Base-by-base conservation (phyloP, 371 early-diverging fungal genomes). In the Mortierella sp. region DNA sequence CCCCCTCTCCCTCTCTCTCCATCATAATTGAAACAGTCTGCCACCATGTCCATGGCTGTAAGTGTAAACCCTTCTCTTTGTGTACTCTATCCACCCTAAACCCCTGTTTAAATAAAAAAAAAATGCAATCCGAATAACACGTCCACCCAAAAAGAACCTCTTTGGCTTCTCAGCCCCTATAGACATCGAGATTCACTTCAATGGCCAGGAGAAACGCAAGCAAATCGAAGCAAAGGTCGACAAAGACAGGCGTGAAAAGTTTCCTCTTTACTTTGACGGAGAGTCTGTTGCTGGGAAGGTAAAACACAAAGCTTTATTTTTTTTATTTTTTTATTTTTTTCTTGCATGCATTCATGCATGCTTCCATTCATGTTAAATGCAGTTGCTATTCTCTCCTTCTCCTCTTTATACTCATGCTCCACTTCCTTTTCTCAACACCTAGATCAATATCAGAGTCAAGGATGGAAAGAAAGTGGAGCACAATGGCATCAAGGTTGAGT, bases 401-500 rank as follows among this genome's bases (percentile, higher is more conserved):
- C n/a, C n/a, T n/a, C n/a, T n/a, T n/a, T 52, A 14, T 28, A 16
- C 40, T 40, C 28, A n/a, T 52, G 28, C 22, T 49, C 12, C n/a
- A 8, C 11, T 63, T 57, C 22, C 39, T 20, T 30, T 37, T n/a
- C 3, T 14, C 9, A 1, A 43, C 11, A 11, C 3, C 37, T 86
- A 97, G 97, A 95, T 97, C 28, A 93, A 91, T 51, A 90, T 99
- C 60, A 92, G 95, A 54, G 90, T 96, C 51, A 89, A 90, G 78
- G 96, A 97, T 76, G 97, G 97, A 26, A 96, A 96, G 85, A 91
- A 90, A 67, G 83, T 98, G 55, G 97, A 97, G 84, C 99, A 99
- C 88, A 94, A 97, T 64, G 98, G 98, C 59, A 97, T 99, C 76
- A 97, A 97, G 73, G 94, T 97, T 30, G 97, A 99, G 83, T 97